Evolutionary conservation across 2,329 filamentous ascomycete species (phyloP).

Genomic region (Parafenestella ontariensis): DNA sequence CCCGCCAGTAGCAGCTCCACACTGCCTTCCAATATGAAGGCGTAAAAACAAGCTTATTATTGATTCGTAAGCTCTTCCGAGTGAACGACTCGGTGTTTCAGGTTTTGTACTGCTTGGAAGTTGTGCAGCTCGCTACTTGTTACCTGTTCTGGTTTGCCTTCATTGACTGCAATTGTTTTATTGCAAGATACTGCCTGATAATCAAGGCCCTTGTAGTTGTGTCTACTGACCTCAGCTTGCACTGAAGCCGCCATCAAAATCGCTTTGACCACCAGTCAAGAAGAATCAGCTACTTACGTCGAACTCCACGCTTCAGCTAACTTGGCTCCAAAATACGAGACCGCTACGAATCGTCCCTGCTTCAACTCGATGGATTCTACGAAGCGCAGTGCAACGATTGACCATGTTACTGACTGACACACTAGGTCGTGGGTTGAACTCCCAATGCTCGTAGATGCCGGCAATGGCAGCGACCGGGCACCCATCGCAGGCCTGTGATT

Average conservation of each 20-base stretch:
- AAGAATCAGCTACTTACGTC: not conserved
- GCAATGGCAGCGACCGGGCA: not conserved
- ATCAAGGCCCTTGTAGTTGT: not conserved
- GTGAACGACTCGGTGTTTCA: slow-evolving; percentile 36
- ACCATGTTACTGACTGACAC: not conserved
- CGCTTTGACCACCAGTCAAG: not conserved
- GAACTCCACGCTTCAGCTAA: not conserved
- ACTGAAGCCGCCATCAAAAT: too few relatives aligned
- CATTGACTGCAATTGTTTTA: slow-evolving; percentile 4
- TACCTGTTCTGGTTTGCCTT: slow-evolving; percentile 7
- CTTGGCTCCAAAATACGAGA: not conserved
- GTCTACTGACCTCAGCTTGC: not conserved
- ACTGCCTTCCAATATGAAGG: slow-evolving; percentile 7
- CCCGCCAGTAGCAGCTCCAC: slow-evolving; percentile 13
- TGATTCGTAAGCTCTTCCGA: slow-evolving; percentile 42
- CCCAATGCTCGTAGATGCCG: not conserved
- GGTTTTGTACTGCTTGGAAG: slow-evolving; percentile 7
- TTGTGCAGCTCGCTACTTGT: slow-evolving; percentile 13
- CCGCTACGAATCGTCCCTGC: not conserved
- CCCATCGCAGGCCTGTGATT: not conserved
- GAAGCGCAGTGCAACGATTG: not conserved
- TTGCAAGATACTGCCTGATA: not conserved
- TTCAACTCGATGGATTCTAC: not conserved
- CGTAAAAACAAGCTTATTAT: slow-evolving; percentile 31
- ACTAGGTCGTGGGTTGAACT: not conserved